These are phyloP conservation scores for Harringtonia lauricola DNA, from an alignment of 2,329 filamentous ascomycete species.

Conservation along the genomic window DNA sequence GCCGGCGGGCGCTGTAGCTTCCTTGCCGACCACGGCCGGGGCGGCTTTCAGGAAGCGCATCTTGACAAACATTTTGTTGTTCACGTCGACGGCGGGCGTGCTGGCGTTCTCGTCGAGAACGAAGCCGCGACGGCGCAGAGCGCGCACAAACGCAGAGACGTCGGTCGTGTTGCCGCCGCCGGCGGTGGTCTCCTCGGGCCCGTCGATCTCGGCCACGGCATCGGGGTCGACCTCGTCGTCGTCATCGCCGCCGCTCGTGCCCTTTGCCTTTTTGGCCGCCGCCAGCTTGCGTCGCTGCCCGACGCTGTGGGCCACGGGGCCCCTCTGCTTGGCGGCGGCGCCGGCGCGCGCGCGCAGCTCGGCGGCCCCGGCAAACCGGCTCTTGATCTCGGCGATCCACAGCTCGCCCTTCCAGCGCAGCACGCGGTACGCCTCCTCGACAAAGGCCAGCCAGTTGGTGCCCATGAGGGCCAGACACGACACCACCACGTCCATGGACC, in stretches of 20 bases:
- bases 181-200: slow-evolving; percentile 51
- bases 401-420: slow-evolving; percentile 91
- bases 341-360: slow-evolving; percentile 13
- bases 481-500: slow-evolving; percentile 73
- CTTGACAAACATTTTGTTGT: slow-evolving; percentile 97
- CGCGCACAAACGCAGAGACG: slow-evolving; percentile 76
- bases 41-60: slow-evolving; percentile 90
- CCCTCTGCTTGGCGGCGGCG: slow-evolving; percentile 26
- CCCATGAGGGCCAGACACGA: slow-evolving; percentile 98
- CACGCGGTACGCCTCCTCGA: slow-evolving; percentile 90
- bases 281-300: slow-evolving; percentile 40
- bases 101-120: slow-evolving; percentile 43
- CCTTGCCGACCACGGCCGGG: slow-evolving; percentile 65
- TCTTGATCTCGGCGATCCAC: slow-evolving; percentile 96
- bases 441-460: slow-evolving; percentile 94
- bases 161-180: slow-evolving; percentile 65
- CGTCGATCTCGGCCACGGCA: slow-evolving; percentile 46
- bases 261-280: slow-evolving; percentile 29
- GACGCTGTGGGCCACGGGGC: slow-evolving; percentile 55
- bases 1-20: slow-evolving; percentile 16
- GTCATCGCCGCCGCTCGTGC: slow-evolving; percentile 33
- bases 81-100: slow-evolving; percentile 55
- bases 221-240: slow-evolving; percentile 43
- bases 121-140: slow-evolving; percentile 71
- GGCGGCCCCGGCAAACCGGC: slow-evolving; percentile 54